phyloP scores from a whole-genome alignment of 495 filamentous ascomycete genomes.

The Baudoinia panamericana region DNA sequence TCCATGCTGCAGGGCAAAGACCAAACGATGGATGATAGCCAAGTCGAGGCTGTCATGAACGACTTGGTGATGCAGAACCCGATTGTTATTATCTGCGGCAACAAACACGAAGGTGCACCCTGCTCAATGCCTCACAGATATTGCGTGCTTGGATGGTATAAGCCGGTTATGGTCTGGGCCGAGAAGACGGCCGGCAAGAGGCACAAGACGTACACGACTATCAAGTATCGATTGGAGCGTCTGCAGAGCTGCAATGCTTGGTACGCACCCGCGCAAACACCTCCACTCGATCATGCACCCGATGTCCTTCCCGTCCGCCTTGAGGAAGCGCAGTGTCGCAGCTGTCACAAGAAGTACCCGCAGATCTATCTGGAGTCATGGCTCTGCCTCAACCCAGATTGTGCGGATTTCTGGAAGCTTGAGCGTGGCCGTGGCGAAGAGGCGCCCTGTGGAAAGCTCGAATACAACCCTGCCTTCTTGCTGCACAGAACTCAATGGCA shows the following conservation, averaged over 20 bases:
- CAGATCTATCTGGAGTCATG: conserved; percentile 47
- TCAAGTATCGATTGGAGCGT: conserved; percentile 60
- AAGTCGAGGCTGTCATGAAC: conserved; percentile 20
- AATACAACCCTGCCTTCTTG: conserved; percentile 48
- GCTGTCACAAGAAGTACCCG: conserved; percentile 30
- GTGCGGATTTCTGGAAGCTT: conserved; percentile 45
- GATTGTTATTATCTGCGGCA: conserved; percentile 34
- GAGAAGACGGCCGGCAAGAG: conserved; percentile 36
- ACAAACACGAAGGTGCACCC: conserved; percentile 38
- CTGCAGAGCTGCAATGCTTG: conserved; percentile 41
- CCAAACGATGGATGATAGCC: conserved; percentile 15
- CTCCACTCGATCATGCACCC: not conserved
- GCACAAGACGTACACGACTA: conserved; percentile 28
- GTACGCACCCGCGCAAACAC: conserved; percentile 43
- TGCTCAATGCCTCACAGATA: conserved; percentile 49
- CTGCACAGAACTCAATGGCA: conserved; percentile 28
- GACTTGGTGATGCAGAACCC: conserved; percentile 25
- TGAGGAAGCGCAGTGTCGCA: conserved; percentile 29
- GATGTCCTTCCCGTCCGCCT: not conserved
- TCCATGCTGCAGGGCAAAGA: conserved; percentile 19
- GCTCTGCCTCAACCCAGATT: conserved; percentile 53
- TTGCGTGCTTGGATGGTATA: conserved; percentile 61
- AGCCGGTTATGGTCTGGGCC: conserved; percentile 58
- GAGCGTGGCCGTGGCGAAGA: conserved; percentile 12
- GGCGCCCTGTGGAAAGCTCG: conserved; percentile 26